phyloP scores from a whole-genome alignment of 805 yeast species.

The Starmera quercuum region DNA sequence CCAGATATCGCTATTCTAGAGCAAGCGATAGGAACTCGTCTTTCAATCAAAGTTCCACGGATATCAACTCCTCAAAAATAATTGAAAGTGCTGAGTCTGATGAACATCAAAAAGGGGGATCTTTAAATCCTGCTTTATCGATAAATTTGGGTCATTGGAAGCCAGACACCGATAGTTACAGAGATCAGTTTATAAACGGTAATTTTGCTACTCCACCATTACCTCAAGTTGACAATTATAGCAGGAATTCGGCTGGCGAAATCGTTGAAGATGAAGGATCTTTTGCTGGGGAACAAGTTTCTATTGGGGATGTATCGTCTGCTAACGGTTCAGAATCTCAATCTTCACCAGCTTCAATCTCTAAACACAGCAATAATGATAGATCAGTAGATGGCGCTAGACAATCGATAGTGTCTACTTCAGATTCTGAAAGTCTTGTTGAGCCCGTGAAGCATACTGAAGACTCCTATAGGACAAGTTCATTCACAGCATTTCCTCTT shows the following conservation, averaged over 20 bases:
- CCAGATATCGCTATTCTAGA: conserved; percentile 16
- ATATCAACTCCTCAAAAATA: not conserved
- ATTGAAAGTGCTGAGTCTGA: not conserved
- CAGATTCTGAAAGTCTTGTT: not conserved
- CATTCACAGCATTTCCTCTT: conserved; percentile 14
- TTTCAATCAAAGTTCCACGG: conserved; percentile 4
- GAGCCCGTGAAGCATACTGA: not conserved
- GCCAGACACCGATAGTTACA: conserved; percentile 44
- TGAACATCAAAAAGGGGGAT: not conserved
- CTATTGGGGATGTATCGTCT: conserved; percentile 4
- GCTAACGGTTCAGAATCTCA: not conserved
- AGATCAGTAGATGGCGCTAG: too few relatives aligned
- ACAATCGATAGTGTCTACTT: not conserved
- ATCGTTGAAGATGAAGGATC: conserved; percentile 17
- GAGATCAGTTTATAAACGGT: conserved; percentile 41
- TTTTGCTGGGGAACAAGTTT: too few relatives aligned
- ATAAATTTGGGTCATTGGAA: conserved; percentile 49
- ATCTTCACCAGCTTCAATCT: not conserved
- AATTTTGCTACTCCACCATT: conserved; percentile 24
- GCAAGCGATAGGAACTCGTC: conserved; percentile 17
- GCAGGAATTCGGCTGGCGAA: conserved; percentile 20
- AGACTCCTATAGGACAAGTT: conserved; percentile 15
- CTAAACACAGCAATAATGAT: not conserved
- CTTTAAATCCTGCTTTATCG: conserved; percentile 20
- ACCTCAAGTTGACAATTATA: conserved; percentile 22